Evolutionary conservation across 257 asterid genomes (phyloP), one percentile per base, ranked within the genome.

Genomic region (Nicotiana undulata): DNA sequence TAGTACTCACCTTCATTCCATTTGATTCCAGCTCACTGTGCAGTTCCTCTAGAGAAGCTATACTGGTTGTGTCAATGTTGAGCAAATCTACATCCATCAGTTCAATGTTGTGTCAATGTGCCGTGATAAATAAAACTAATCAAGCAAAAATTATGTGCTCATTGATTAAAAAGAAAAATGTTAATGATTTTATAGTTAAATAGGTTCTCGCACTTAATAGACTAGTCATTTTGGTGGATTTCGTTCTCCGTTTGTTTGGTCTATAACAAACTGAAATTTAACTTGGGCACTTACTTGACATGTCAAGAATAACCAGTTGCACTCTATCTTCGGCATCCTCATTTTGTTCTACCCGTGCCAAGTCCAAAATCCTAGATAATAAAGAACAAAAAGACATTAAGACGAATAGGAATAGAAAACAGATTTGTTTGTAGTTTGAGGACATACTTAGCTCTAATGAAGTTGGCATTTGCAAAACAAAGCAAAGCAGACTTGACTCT

Each of bases 401-500:
- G 22, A 20, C 22, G 34, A 67, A 66, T 32, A 32, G 52, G 13
- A 46, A 46, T 3, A 12, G 4, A 24, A 17, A 15, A 15, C 1
- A 81, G 24, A 34, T 34, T 4, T 44, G 12, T 4, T 6, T n/a
- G 5, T 61, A 13, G 9, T 16, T 12, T 44, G 12, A 51, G 32
- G 29, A 8, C 17, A 0, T 81, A 84, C 89, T 84, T 82, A 60
- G 72, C 87, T 31, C 80, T 75, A 46, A 86, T 81, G 64, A 64
- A 20, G 81, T 82, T 82, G 76, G 87, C 84, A 79, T 86, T 86
- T 6, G 87, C 89, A 84, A 86, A 86, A 77, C 89, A 86, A 77
- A 86, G 82, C 46, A 86, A 81, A 34, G 87, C 80, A 79, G 88
- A 85, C 76, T 83, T 86, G 79, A 79, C 18, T 40, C 88, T 86